Evolutionary conservation across 1,284 basidiomycete genomes (phyloP).

Genomic region (Neolentinus lepideus): DNA sequence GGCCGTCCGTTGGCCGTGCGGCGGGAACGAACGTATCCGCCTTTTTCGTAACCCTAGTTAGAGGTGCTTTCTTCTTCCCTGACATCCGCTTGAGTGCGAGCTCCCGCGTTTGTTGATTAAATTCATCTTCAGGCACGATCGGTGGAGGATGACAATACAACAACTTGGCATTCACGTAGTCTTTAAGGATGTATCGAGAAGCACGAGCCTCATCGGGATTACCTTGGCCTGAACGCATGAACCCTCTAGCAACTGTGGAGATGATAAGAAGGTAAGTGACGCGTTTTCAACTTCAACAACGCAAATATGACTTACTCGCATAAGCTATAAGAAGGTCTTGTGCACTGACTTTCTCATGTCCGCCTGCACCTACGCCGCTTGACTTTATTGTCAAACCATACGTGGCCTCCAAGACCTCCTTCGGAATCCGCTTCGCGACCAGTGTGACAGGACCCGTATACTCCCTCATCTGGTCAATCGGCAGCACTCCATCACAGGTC

Average conservation of each 20-base stretch:
- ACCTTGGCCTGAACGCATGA: slow-evolving; percentile 89
- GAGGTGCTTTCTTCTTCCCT: slow-evolving; percentile 80
- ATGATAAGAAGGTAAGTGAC: slow-evolving; percentile 10
- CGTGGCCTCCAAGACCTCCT: slow-evolving; percentile 80
- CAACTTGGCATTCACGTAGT: slow-evolving; percentile 94
- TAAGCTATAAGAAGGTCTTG: slow-evolving; percentile 85
- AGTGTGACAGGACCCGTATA: slow-evolving; percentile 84
- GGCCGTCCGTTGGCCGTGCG: slow-evolving; percentile 15
- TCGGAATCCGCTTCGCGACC: slow-evolving; percentile 77
- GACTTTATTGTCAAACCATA: slow-evolving; percentile 84
- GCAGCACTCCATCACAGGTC: slow-evolving; percentile 94
- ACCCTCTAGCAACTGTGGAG: slow-evolving; percentile 81
- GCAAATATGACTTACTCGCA: slow-evolving; percentile 64
- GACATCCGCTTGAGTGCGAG: slow-evolving; percentile 51
- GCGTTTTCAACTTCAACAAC: not conserved
- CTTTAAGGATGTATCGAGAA: slow-evolving; percentile 91
- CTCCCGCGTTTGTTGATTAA: slow-evolving; percentile 73
- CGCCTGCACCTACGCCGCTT: slow-evolving; percentile 75
- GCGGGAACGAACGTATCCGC: slow-evolving; percentile 74
- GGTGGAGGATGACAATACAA: slow-evolving; percentile 90
- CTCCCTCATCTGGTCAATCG: slow-evolving; percentile 97
- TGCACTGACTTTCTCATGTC: slow-evolving; percentile 72
- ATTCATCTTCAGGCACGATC: slow-evolving; percentile 56
- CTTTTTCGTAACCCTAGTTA: slow-evolving; percentile 75
- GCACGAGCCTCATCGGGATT: slow-evolving; percentile 96